A percentile compares a stretch with the other conserved stretches of the same genome.
phyloP scores from a whole-genome alignment of 495 filamentous ascomycete genomes.

The Daldinia vernicosa region DNA sequence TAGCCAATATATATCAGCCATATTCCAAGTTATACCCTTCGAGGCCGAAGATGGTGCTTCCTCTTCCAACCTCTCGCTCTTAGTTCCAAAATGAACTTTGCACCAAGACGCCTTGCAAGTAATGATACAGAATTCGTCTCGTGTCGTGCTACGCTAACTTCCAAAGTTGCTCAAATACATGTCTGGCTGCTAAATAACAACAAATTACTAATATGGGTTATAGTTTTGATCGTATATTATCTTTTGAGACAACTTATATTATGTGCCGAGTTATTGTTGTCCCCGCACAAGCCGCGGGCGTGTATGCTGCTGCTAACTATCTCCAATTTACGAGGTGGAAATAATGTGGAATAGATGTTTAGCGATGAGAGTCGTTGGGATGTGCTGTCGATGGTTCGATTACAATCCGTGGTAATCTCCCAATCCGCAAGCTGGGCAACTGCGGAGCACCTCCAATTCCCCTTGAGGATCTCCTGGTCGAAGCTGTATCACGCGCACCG shows the following conservation, averaged over 20 bases:
- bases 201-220: background rate
- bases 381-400: conserved; percentile 60
- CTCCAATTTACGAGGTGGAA: background rate
- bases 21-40: background rate
- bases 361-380: conserved; percentile 31
- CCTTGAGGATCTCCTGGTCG: conserved; percentile 38
- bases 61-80: background rate
- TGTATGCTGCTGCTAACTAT: background rate
- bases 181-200: conserved; percentile 5
- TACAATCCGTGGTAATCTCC: conserved; percentile 58
- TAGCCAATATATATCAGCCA: conserved; percentile 27
- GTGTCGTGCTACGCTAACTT: conserved; percentile 1
- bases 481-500: conserved; percentile 7
- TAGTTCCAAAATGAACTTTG: conserved; percentile 13
- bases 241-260: background rate
- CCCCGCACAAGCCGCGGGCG: background rate
- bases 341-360: background rate
- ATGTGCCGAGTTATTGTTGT: background rate
- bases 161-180: background rate
- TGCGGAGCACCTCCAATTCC: conserved; percentile 52
- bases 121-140: conserved; percentile 31
- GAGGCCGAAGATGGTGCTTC: background rate
- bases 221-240: conserved; percentile 9
- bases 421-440: conserved; percentile 56
- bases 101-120: conserved; percentile 33